Conservation (phyloP, 148 eudicot genomes). For the Persicaria maculosa region DNA sequence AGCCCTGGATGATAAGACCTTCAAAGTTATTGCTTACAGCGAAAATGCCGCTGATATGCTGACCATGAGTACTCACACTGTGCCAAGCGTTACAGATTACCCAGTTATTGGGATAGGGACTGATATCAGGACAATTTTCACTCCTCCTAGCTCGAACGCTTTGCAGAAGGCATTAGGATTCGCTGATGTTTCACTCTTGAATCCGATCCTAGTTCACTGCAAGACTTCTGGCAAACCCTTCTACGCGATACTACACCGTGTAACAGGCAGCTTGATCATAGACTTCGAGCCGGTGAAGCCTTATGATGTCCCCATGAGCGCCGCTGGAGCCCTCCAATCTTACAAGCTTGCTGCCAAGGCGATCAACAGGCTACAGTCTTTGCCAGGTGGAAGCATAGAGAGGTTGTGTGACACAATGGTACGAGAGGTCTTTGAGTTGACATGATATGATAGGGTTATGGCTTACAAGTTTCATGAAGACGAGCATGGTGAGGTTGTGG, state of each 20-base stretch:
- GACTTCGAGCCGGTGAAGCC: conserved; percentile 98
- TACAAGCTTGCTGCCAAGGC: conserved; percentile 96
- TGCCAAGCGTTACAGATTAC: conserved; percentile 77
- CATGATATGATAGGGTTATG: conserved; percentile 95
- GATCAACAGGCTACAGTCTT: conserved; percentile 59
- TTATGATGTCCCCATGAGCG: conserved; percentile 82
- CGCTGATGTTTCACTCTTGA: conserved; percentile 71
- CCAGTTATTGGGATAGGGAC: conserved; percentile 71
- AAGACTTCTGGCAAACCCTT: conserved; percentile 90
- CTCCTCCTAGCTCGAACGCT: conserved; percentile 69
- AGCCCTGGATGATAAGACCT: conserved; percentile 77
- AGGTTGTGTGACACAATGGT: conserved; percentile 85
- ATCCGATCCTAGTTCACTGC: conserved; percentile 86
- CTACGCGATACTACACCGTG: conserved; percentile 84
- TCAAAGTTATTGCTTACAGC: conserved; percentile 70
- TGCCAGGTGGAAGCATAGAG: conserved; percentile 72
- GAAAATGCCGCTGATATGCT: conserved; percentile 93
- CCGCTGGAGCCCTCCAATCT: conserved; percentile 91
- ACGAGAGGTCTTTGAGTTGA: conserved; percentile 86
- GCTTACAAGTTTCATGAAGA: conserved; percentile 90
- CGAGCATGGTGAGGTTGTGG: conserved; percentile 89
- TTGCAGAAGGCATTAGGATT: conserved; percentile 78
- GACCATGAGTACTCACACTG: conserved; percentile 79
- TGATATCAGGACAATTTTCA: conserved; percentile 68
- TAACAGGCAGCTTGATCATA: conserved; percentile 68